Evolutionary conservation across 139 green algal species (phyloP).

Genomic region (Diplosphaera chodatii): DNA sequence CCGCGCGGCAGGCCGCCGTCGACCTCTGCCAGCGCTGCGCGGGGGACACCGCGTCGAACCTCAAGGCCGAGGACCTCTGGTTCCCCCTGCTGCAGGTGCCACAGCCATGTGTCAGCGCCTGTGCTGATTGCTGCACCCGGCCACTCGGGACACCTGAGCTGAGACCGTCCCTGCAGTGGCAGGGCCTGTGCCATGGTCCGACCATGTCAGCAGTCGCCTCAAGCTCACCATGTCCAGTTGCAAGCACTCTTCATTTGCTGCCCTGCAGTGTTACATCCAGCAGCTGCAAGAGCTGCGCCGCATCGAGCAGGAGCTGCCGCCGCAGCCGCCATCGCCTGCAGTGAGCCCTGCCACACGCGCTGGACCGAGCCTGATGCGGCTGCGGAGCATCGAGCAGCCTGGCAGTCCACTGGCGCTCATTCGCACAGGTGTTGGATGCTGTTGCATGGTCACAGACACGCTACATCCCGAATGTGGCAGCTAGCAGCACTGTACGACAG

Average conservation of each 20-base stretch:
- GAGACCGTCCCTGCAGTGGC: too few relatives aligned
- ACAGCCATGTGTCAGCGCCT: neutral
- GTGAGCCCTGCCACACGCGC: neutral
- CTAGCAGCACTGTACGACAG: neutral
- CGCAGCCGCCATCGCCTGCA: neutral
- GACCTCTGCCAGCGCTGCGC: constrained; percentile 15
- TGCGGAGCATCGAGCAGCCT: too few relatives aligned
- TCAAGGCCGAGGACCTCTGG: constrained; percentile 26
- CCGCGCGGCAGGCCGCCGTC: constrained; percentile 3
- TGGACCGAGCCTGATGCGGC: too few relatives aligned
- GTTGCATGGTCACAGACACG: neutral
- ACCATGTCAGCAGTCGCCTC: too few relatives aligned
- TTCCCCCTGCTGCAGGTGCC: constrained; percentile 23
- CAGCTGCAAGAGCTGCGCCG: constrained; percentile 13
- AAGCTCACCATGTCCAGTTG: too few relatives aligned
- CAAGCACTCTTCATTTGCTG: neutral
- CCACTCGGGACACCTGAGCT: too few relatives aligned
- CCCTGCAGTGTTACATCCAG: constrained; percentile 14
- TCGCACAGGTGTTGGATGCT: neutral
- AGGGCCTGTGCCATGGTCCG: too few relatives aligned
- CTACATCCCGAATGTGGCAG: neutral
- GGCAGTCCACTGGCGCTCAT: neutral
- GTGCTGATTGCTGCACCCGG: too few relatives aligned
- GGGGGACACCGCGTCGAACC: neutral
- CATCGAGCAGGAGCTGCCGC: constrained; percentile 9